phyloP scores from a whole-genome alignment of 2,329 filamentous ascomycete genomes.

The Talaromyces sp. region DNA sequence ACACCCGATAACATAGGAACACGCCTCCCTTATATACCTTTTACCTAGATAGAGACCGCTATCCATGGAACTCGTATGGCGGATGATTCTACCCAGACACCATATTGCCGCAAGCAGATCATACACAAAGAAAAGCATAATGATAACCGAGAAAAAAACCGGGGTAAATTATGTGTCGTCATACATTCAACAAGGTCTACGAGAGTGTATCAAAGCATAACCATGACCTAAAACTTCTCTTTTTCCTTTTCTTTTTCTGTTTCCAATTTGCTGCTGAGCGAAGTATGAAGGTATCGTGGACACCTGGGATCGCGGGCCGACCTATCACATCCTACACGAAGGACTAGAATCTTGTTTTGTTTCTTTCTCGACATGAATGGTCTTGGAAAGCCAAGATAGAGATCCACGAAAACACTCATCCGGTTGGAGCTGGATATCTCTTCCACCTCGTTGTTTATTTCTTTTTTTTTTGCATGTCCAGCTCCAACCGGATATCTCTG shows the following conservation, averaged over 20 bases:
- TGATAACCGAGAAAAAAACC: background rate
- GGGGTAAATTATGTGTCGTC: conserved; percentile 2
- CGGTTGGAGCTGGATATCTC: too few species aligned
- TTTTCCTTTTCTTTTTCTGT: background rate
- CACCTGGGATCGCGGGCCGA: background rate
- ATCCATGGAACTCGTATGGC: background rate
- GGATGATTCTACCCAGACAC: background rate
- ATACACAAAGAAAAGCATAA: background rate
- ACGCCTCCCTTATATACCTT: background rate
- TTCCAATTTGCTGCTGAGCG: background rate
- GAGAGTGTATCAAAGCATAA: background rate
- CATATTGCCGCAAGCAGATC: conserved; percentile 1
- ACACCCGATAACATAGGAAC: background rate
- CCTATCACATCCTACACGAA: background rate
- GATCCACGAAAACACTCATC: too few species aligned
- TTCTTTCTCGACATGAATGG: background rate
- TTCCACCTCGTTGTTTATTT: too few species aligned
- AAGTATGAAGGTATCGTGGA: background rate
- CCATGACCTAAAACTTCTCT: background rate
- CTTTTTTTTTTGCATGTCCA: too few species aligned
- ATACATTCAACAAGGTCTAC: background rate
- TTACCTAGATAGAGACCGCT: background rate
- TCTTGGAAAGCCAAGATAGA: background rate
- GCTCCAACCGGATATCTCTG: background rate
- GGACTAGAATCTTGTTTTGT: background rate